Evolutionary conservation across 2,329 filamentous ascomycete genomes (phyloP), one percentile per base, ranked within the genome.

Genomic region (Aspergillus intermedius): DNA sequence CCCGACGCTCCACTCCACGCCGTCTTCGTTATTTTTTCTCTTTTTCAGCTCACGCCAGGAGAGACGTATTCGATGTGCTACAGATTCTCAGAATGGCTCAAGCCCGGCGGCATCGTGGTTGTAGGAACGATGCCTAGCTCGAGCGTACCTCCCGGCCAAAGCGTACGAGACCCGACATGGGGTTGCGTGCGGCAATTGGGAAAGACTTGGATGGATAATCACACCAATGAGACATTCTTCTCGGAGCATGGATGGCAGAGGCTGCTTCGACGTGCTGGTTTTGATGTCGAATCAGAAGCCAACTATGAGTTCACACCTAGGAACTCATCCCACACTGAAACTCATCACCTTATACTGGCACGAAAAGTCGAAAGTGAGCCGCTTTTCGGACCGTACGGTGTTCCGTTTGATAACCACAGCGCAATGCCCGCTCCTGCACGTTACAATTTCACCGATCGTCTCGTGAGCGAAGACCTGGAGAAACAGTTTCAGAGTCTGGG

Each of bases 21-120:
- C 3, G 45, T 57, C 2, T 53, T 57, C 37, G 52, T 46, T 15
- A 43, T 56, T 10, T 44, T 46, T 25, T 54, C 54, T 2, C 46
- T 57, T 13, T 56, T 44, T 35, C 49, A 53, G 34, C 25, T 56
- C 22, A 25, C 48, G 1, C 54, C 52, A 6, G 44, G 42, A 22
- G 54, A 57, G 17, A 32, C 42, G 3, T 46, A 50, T 30, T 49
- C 44, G 3, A 41, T 54, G 23, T 22, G 51, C 10, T 49, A 42
- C 19, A 43, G 34, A 25, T 56, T 54, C 17, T 19, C 54, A 1
- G 44, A 56, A 32, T 56, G 55, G 55, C 22, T 57, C 8, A 34
- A 47, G 32, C 22, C 12, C 2, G 55, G 48, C 7, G 54, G 52
- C 2, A 25, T 51, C 37, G 13, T 57, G 13, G 46, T 51, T 3